Base-by-base conservation (phyloP, 1,284 basidiomycete species). In the Austropuccinia psidii region DNA sequence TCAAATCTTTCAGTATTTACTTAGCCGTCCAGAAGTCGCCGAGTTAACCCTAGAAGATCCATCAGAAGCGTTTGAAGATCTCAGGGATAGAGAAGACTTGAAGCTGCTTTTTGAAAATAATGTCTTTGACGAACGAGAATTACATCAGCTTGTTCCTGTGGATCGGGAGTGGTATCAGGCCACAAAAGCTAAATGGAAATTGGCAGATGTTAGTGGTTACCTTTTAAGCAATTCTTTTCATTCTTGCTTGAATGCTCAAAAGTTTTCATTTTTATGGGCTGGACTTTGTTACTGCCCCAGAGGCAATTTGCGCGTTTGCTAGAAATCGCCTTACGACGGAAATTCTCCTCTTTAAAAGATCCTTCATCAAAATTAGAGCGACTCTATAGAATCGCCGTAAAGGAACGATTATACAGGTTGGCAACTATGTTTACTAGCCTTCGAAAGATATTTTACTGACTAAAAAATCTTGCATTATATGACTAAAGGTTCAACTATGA, bases 1-100 rank as follows among this genome's bases (percentile, higher is more conserved):
- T 35, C 87, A 91, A 0, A 89, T 95, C 54, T 95, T 94, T 82
- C 85, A 88, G 78, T 86, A 90, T 79, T 85, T 90, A 62, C 82
- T 91, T 43, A 82, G 84, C 7, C 85, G 87, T 47, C 82, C 87
- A 0, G 83, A 85, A 52, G 87, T 97, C 39, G 87, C 89, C 11
- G 95, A 98, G 81, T 83, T 98, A 66, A 97, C 93, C 0, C 90
- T 98, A 24, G 95, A 98, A 83, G 95, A 98, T 80, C 95, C 95
- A 0, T 92, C 92, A 0, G 95, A 98, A 81, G 89, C 90, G 9
- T 95, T 96, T 79, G 93, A 96, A 80, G 92, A 96, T 79, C 84
- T 98, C 68, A 86, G 95, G 41, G 96, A 98, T 82, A 88, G 90
- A 61, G 90, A 90, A 78, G 96, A 98, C 80, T 85, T 98, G 31